Evolutionary conservation across 768 basidiomycete genomes (phyloP), one percentile per base, ranked within the genome.

Genomic region (Amanita inopinata): DNA sequence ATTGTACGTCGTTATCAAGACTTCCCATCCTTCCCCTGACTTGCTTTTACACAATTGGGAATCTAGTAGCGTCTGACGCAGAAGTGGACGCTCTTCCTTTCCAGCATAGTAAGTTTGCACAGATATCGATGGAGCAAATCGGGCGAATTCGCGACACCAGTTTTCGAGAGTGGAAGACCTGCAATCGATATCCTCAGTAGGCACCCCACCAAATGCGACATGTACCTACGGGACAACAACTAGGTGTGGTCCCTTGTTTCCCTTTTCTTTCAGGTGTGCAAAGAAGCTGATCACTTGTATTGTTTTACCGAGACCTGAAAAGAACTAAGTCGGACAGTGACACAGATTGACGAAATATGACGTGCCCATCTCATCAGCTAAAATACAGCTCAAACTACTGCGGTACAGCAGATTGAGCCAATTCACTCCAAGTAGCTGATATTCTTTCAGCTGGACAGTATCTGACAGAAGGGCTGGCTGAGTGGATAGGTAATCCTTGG

Each of bases 361-460:
- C 76, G 53, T 61, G 88, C 94, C 94, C 96, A 99, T 99, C 61
- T 99, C 96, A 61, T 99, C 96, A 2, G 96, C 96, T 32, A 99
- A 73, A 56, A 99, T 98, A 60, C 94, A 97, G 49, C 90, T 93
- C 38, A 86, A 71, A 46, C 74, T 73, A 53, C 76, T 79, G 45
- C 69, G 71, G 60, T 91, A 92, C 39, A 98, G 66, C 15, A 98
- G 63, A 61, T 89, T 80, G 49, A 99, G 67, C 96, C 96, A 99
- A 59, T 98, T 99, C 41, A 99, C 73, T n/a, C 96, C 96, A 45
- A 97, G 71, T 46, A 98, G 67, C 61, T 99, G 94, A 60, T 99
- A 99, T 52, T 94, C 93, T 67, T 99, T 99, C 54, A 99, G 67
- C 53, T 67, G 70, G 46, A 93, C 79, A 34, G 72, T 74, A 22